Conservation (phyloP, 768 basidiomycete genomes). For the Collybia sordida region DNA sequence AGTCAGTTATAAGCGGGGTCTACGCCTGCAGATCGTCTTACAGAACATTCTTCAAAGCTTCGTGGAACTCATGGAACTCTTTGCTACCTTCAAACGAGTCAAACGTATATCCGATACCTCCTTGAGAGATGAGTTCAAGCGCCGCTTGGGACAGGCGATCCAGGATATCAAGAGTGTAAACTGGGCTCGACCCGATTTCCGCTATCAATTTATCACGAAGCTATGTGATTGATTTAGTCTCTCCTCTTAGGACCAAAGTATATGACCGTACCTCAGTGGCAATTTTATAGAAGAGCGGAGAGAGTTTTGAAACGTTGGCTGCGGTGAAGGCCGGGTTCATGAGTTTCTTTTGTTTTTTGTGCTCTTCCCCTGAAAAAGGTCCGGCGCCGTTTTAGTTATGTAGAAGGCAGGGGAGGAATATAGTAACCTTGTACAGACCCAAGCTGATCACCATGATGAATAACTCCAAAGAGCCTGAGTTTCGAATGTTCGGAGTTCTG, state of each 20-base stretch:
- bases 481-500: background rate
- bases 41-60: conserved; percentile 17
- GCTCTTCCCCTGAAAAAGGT: conserved; percentile 17
- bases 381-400: background rate
- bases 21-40: too few relatives aligned
- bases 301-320: conserved; percentile 20
- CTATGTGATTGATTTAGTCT: background rate
- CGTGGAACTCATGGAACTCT: conserved; percentile 15
- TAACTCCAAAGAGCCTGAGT: conserved; percentile 22
- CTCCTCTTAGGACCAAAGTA: background rate
- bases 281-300: conserved; percentile 21
- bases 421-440: conserved; percentile 21
- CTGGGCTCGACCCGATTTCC: background rate
- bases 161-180: conserved; percentile 12
- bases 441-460: conserved; percentile 22
- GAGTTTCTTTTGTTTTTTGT: conserved; percentile 23
- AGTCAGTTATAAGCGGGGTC: background rate
- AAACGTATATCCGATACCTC: conserved; percentile 16
- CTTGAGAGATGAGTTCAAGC: conserved; percentile 16
- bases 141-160: conserved; percentile 12
- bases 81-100: conserved; percentile 17
- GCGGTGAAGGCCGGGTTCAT: conserved; percentile 22
- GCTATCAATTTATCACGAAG: conserved; percentile 8
- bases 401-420: background rate
- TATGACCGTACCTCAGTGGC: conserved; percentile 14